Evolutionary conservation across 2,329 filamentous ascomycete genomes (phyloP), one percentile per base, ranked within the genome.

Genomic region (Fusarium floridanum): DNA sequence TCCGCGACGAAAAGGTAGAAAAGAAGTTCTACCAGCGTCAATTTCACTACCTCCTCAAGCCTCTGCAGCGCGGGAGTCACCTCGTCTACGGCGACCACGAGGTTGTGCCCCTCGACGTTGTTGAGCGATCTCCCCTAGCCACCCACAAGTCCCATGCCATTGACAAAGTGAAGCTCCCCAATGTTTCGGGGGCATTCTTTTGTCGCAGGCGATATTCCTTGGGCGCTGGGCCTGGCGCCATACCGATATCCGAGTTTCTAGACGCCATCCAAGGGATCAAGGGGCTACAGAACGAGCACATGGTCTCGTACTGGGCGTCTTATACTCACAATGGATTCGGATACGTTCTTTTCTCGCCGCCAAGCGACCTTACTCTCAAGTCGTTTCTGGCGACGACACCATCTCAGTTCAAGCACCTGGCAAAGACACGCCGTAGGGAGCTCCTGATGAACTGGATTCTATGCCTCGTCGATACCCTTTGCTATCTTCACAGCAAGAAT

Each of bases 381-480:
- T 89, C 90, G 0, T 92, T 94, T 80, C 86, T 95, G 68, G 86
- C 90, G 17, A 90, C 89, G 61, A 89, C 89, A 6, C 91, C 92
- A 3, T 84, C 87, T 24, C 88, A 89, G 24, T 88, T 92, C 80
- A 91, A 92, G 76, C 88, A 87, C 62, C 80, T 94, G 12, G 77
- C 88, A 5, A 93, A 93, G 78, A 84, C 86, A 61, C 87, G 89
- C 45, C 86, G 92, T 29, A 87, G 91, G 37, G 84, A 86, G 55
- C 83, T 92, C 17, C 80, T 94, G 6, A 85, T 94, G 79, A 91
- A 93, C 80, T 95, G 93, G 93, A 89, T 95, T 77, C 90, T 93
- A 77, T 95, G 93, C 79, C 86, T 95, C 5, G 86, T 88, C 45
- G 91, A 94, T 79, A 91, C 92, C 2, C 79, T 95, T 17, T 89